A percentile compares a stretch with the other conserved stretches of the same genome.
Conservation (phyloP, 176 grass and related monocot species). For the Bromus sterilis region DNA sequence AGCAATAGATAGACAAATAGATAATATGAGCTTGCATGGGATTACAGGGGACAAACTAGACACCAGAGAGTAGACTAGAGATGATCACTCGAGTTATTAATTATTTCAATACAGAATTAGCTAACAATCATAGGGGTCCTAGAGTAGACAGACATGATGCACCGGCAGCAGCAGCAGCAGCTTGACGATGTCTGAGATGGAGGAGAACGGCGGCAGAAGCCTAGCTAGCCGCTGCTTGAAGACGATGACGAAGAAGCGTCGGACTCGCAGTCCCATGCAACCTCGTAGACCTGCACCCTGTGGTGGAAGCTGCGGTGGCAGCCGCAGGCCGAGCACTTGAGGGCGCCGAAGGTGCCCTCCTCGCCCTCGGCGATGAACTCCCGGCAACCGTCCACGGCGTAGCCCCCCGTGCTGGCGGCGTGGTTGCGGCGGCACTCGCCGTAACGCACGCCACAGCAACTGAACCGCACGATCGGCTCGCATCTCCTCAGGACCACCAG, state of each 20-base stretch:
- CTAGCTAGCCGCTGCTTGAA: slow-evolving; percentile 17
- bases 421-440: slow-evolving; percentile 79
- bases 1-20: not conserved
- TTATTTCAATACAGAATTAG: not conserved
- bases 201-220: not conserved
- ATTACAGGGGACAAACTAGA: slow-evolving; percentile 12
- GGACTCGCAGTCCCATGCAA: slow-evolving; percentile 39
- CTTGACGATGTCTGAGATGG: not conserved
- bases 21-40: not conserved
- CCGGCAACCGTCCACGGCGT: slow-evolving; percentile 69
- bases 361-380: slow-evolving; percentile 75
- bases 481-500: slow-evolving; percentile 60
- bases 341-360: slow-evolving; percentile 42
- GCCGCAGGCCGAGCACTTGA: slow-evolving; percentile 65
- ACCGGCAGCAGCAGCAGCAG: not conserved
- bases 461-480: slow-evolving; percentile 26
- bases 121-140: slow-evolving; percentile 19
- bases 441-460: slow-evolving; percentile 54
- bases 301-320: slow-evolving; percentile 96
- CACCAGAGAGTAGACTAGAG: not conserved
- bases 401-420: slow-evolving; percentile 55
- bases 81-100: not conserved
- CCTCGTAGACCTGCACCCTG: slow-evolving; percentile 64
- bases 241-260: slow-evolving; percentile 7
- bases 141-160: not conserved